These are phyloP conservation scores for Nitzschia putrida DNA, from an alignment of 108 stramenopile genomes.

Conservation along the genomic window DNA sequence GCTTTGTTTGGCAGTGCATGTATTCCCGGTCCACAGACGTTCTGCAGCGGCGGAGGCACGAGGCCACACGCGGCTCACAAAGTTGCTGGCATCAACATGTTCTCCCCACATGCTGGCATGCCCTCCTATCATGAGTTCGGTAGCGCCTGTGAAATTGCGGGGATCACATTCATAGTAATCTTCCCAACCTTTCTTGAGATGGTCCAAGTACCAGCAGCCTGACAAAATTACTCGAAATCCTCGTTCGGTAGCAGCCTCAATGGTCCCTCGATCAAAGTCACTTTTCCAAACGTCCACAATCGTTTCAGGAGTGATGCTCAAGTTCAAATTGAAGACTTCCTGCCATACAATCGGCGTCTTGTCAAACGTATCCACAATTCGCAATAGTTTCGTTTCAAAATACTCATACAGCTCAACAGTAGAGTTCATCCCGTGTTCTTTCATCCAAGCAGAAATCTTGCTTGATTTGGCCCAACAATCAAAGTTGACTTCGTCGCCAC, in stretches of 20 bases:
- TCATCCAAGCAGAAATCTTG: conserved; percentile 42
- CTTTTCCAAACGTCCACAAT: conserved; percentile 67
- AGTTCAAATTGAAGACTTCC: conserved; percentile 62
- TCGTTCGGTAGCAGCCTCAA: conserved; percentile 31
- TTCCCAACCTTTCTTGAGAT: conserved; percentile 46
- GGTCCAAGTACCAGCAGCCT: conserved; percentile 75
- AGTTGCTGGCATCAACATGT: conserved; percentile 57
- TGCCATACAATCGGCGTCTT: conserved; percentile 65
- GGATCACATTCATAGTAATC: conserved; percentile 55
- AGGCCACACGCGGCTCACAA: conserved; percentile 61
- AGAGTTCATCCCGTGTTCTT: conserved; percentile 33
- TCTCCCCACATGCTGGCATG: conserved; percentile 79
- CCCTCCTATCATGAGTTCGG: conserved; percentile 60
- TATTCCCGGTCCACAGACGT: conserved; percentile 53
- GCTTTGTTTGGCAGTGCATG: conserved; percentile 20
- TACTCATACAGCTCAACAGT: conserved; percentile 34
- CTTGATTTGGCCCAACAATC: conserved; percentile 44
- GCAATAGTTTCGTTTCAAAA: conserved; percentile 42
- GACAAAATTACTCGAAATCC: conserved; percentile 35
- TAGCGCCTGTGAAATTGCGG: conserved; percentile 33
- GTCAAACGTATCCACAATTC: conserved; percentile 23
- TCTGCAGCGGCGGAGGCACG: conserved; percentile 61
- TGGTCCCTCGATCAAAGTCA: conserved; percentile 31
- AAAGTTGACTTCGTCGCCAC: conserved; percentile 72
- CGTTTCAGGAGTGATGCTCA: conserved; percentile 34